Evolutionary conservation across 495 filamentous ascomycete species (phyloP).

Genomic region (Saxophila tyrrhenica): DNA sequence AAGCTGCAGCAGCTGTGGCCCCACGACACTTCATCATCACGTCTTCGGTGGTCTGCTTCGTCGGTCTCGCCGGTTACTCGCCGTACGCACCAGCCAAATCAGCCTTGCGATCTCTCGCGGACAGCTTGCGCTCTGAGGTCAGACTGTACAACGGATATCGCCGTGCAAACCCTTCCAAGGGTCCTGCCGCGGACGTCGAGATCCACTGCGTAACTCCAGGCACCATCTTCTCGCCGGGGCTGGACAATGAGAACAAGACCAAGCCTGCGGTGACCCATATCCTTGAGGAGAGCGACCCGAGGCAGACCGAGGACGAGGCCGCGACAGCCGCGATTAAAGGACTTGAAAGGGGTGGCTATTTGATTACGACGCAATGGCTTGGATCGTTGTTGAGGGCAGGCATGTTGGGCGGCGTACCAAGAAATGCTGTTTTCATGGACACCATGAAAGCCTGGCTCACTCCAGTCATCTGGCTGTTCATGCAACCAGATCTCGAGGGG

Average conservation of each 20-base stretch:
- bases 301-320: slow-evolving; percentile 66
- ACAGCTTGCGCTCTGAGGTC: slow-evolving; percentile 73
- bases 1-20: background rate
- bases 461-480: slow-evolving; percentile 49
- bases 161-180: slow-evolving; percentile 36
- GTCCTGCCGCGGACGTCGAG: slow-evolving; percentile 47
- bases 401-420: slow-evolving; percentile 42
- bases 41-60: slow-evolving; percentile 62
- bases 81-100: slow-evolving; percentile 78
- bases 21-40: slow-evolving; percentile 82
- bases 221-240: slow-evolving; percentile 64
- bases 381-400: slow-evolving; percentile 57
- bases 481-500: slow-evolving; percentile 45
- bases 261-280: slow-evolving; percentile 75
- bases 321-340: slow-evolving; percentile 56
- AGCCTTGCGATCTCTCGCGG: slow-evolving; percentile 71
- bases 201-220: slow-evolving; percentile 79
- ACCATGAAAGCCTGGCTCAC: slow-evolving; percentile 47
- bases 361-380: slow-evolving; percentile 59
- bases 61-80: slow-evolving; percentile 69
- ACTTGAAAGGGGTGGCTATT: slow-evolving; percentile 68
- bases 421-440: slow-evolving; percentile 51
- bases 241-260: slow-evolving; percentile 62
- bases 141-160: slow-evolving; percentile 62
- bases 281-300: slow-evolving; percentile 70